These are phyloP conservation scores for Salix brachista DNA, from an alignment of 345 rosid genomes.

Conservation along the genomic window DNA sequence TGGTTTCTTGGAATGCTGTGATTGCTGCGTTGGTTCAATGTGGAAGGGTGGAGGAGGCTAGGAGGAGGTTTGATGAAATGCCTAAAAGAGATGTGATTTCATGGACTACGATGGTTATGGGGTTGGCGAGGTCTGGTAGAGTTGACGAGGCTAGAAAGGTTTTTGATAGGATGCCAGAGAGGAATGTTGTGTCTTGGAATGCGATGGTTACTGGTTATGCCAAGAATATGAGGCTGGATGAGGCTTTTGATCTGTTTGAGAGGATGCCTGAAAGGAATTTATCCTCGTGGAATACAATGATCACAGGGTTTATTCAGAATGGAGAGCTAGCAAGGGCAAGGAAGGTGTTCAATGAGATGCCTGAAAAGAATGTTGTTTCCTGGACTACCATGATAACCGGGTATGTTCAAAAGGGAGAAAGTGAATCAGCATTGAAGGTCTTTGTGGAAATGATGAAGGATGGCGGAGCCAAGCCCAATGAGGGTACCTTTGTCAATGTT, in stretches of 20 bases:
- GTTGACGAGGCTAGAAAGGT: slow-evolving; percentile 57
- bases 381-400: slow-evolving; percentile 82
- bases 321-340: slow-evolving; percentile 41
- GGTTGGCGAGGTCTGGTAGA: slow-evolving; percentile 53
- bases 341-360: slow-evolving; percentile 50
- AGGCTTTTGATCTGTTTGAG: slow-evolving; percentile 54
- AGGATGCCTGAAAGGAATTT: slow-evolving; percentile 56
- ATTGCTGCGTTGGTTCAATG: slow-evolving; percentile 42
- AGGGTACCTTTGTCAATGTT: slow-evolving; percentile 55
- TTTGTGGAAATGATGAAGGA: slow-evolving; percentile 52
- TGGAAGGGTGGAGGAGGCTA: slow-evolving; percentile 63
- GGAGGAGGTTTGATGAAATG: slow-evolving; percentile 46
- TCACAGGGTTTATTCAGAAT: slow-evolving; percentile 56
- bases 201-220: slow-evolving; percentile 77
- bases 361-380: slow-evolving; percentile 55
- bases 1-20: slow-evolving; percentile 61
- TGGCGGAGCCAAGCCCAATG: slow-evolving; percentile 44
- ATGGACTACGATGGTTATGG: slow-evolving; percentile 60
- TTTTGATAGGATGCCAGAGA: slow-evolving; percentile 57
- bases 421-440: slow-evolving; percentile 52
- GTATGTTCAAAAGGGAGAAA: slow-evolving; percentile 41
- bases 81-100: slow-evolving; percentile 64
- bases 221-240: slow-evolving; percentile 42
- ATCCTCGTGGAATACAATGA: slow-evolving; percentile 76
- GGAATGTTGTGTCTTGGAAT: slow-evolving; percentile 66